Evolutionary conservation across 805 yeast genomes (phyloP).

Genomic region (Candida arabinofermentans): DNA sequence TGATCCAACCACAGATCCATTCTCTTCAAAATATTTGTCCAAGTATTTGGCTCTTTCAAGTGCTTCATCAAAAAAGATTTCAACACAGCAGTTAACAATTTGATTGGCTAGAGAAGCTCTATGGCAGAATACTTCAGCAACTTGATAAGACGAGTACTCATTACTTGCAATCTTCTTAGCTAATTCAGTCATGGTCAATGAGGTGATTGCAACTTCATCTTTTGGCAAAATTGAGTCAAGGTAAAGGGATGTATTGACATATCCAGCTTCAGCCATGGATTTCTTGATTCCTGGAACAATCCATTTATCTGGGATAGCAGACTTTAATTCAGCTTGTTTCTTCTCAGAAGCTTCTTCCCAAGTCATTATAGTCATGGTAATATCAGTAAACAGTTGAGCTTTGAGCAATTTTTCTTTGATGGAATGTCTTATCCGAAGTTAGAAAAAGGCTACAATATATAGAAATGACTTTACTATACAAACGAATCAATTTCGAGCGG

Average conservation of each 20-base stretch:
- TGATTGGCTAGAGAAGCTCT: constrained; percentile 48
- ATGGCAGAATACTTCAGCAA: constrained; percentile 43
- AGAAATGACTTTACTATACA: too few species aligned
- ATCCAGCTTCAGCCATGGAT: constrained; percentile 32
- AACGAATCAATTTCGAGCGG: too few species aligned
- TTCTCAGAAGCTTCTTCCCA: background rate
- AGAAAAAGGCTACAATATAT: too few species aligned
- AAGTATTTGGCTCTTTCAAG: constrained; percentile 44
- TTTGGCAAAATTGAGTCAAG: constrained; percentile 31
- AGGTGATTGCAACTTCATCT: constrained; percentile 40
- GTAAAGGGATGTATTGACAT: constrained; percentile 36
- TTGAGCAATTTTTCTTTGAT: background rate
- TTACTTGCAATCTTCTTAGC: constrained; percentile 35
- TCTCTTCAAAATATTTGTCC: constrained; percentile 44
- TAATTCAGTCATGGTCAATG: constrained; percentile 32
- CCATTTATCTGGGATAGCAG: constrained; percentile 41
- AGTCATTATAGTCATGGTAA: background rate
- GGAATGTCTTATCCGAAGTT: too few species aligned
- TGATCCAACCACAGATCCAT: constrained; percentile 50
- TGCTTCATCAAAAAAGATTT: constrained; percentile 45
- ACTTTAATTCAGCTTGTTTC: background rate
- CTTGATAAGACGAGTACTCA: constrained; percentile 37
- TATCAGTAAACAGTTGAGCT: background rate
- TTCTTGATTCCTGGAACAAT: constrained; percentile 30
- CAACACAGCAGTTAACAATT: constrained; percentile 45